Evolutionary conservation across 2,329 filamentous ascomycete species (phyloP).

Genomic region (Cryphonectria parasitica): DNA sequence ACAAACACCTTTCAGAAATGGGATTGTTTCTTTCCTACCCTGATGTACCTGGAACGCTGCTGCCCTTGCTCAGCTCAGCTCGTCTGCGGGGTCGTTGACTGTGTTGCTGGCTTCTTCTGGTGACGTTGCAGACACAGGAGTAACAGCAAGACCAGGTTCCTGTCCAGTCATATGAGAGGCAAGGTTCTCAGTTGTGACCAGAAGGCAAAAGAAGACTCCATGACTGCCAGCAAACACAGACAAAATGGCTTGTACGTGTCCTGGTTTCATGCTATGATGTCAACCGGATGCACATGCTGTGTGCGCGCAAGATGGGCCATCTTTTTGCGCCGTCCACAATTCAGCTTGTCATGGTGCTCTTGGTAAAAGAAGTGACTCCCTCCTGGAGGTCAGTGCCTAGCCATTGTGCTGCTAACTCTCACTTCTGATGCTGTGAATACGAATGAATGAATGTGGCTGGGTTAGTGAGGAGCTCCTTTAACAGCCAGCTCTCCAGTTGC

Average conservation of each 20-base stretch:
- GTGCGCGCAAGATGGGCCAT: constrained; percentile 6
- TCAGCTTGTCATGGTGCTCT: constrained; percentile 15
- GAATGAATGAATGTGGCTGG: constrained; percentile 17
- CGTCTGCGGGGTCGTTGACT: not conserved
- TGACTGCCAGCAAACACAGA: no score
- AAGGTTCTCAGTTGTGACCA: not conserved
- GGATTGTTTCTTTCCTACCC: not conserved
- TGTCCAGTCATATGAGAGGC: not conserved
- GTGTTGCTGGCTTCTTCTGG: not conserved
- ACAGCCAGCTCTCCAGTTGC: not conserved
- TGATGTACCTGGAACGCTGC: not conserved
- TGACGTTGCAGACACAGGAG: not conserved
- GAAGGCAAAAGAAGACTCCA: not conserved
- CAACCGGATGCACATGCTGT: constrained; percentile 14
- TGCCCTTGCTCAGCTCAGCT: not conserved
- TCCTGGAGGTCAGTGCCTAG: not conserved
- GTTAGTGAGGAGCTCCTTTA: not conserved
- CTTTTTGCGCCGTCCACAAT: constrained; percentile 2
- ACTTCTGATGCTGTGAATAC: not conserved
- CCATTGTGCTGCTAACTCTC: not conserved
- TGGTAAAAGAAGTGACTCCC: not conserved
- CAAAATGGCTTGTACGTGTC: not conserved
- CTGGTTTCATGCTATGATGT: constrained; percentile 12
- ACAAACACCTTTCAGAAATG: not conserved
- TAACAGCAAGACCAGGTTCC: not conserved